Base-by-base conservation (phyloP, 768 basidiomycete genomes). In the Pulveroboletus sp. region DNA sequence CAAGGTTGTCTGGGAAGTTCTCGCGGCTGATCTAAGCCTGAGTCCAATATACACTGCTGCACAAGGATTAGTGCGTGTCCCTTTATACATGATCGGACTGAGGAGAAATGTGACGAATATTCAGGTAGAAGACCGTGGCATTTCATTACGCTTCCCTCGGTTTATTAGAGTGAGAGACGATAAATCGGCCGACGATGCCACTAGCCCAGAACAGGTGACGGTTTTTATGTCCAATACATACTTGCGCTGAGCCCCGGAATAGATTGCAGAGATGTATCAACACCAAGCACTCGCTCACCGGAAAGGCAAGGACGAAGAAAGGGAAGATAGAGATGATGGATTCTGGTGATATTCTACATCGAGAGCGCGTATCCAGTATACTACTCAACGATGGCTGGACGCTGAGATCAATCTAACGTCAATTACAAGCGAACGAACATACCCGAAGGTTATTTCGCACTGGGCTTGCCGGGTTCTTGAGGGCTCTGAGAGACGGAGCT, bases 21-120 rank as follows among this genome's bases (percentile, higher is more conserved):
- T 98, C 62, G 90, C 95, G 3, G 96, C 96, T 7, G 96, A 99
- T 72, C 69, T 99, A 61, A 96, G 93, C 68, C 71, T 98, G 71
- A 97, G 94, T 70, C 96, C 96, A 8, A 78, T 97, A 46, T 97
- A 97, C 62, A 89, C 88, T n/a, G 94, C 93, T 4, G 93, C 87
- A 17, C 89, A 92, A 63, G 93, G 93, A 59, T 61, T 89, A 73
- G 93, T 93, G 61, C 54, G 85, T 74, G 33, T 27, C 15, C 4
- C 27, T 21, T 24, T 21, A 14, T 18, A 42, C 31, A 33, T 32
- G 46, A 14, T 24, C 26, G 32, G n/a, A 30, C 39, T 43, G 24
- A 51, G 28, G 46, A 43, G 30, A 36, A 39, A 24, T 12, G n/a
- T n/a, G 21, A 47, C 6, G 30, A 33, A 31, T 24, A 36, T 49